These are phyloP conservation scores for Botrytis cinerea DNA, from an alignment of 2,329 filamentous ascomycete genomes.

Conservation along the genomic window DNA sequence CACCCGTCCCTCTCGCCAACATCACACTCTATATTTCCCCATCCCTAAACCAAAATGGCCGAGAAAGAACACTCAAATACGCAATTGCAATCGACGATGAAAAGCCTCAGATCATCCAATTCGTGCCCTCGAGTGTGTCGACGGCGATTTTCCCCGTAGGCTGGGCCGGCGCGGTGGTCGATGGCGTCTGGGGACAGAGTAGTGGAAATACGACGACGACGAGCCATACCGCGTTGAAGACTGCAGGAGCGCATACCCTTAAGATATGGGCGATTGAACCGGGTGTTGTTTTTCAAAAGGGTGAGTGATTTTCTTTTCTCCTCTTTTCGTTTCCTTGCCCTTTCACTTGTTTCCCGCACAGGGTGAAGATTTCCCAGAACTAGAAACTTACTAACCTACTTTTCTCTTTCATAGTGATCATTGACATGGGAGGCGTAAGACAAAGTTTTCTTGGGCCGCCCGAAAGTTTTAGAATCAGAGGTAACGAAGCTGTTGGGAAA, in stretches of 20 bases:
- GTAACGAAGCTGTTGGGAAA: conserved; percentile 29
- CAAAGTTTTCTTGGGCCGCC: conserved; percentile 47
- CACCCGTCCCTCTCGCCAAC: conserved; percentile 43
- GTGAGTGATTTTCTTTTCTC: background rate
- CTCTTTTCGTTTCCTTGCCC: too few relatives aligned
- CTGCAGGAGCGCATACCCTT: conserved; percentile 39
- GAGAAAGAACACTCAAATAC: conserved; percentile 53
- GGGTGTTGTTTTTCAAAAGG: conserved; percentile 45
- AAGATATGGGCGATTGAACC: conserved; percentile 44
- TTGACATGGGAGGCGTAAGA: conserved; percentile 47
- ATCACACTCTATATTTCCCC: conserved; percentile 55
- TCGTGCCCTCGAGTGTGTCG: conserved; percentile 31
- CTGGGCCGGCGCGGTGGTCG: conserved; percentile 35
- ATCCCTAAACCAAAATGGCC: conserved; percentile 51
- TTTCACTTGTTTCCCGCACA: too few relatives aligned
- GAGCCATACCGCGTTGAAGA: conserved; percentile 31
- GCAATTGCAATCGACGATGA: conserved; percentile 49
- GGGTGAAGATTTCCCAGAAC: too few relatives aligned
- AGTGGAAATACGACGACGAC: conserved; percentile 38
- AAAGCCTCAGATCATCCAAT: conserved; percentile 43
- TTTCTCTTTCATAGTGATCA: conserved; percentile 35
- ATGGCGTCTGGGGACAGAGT: conserved; percentile 36
- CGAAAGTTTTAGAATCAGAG: conserved; percentile 40
- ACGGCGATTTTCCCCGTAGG: conserved; percentile 34
- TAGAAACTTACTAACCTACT: background rate